Conservation (phyloP, 495 filamentous ascomycete species). For the Podospora comata region DNA sequence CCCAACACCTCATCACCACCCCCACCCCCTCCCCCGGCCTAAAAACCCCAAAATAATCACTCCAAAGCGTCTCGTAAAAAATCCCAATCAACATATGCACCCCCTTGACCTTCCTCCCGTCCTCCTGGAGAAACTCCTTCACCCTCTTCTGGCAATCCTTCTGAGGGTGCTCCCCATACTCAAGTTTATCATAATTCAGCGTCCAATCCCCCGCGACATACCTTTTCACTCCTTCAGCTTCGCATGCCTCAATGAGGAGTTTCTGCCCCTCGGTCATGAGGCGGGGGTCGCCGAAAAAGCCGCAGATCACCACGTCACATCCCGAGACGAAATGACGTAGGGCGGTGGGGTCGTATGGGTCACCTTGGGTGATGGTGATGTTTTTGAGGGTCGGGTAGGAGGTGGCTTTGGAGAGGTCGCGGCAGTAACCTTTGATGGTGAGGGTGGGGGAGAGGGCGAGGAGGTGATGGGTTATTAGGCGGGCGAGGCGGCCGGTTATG, state of each 20-base stretch:
- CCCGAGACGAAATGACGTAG: not conserved
- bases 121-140: not conserved
- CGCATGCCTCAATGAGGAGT: not conserved
- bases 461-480: not conserved
- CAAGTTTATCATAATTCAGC: not conserved
- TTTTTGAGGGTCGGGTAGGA: not conserved
- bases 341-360: not conserved
- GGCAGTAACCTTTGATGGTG: not conserved
- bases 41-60: not conserved
- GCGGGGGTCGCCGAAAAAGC: not conserved
- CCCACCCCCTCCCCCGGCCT: not conserved
- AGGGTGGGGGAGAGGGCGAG: not conserved
- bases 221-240: not conserved
- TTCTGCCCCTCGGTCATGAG: not conserved
- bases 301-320: not conserved
- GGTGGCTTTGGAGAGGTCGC: not conserved
- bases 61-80: not conserved
- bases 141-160: not conserved
- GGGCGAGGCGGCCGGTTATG: not conserved
- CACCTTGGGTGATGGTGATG: not conserved
- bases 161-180: not conserved
- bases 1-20: not conserved
- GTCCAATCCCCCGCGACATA: not conserved
- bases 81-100: not conserved
- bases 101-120: not conserved